Conservation (phyloP, 768 basidiomycete species). For the Lepiota venenata region DNA sequence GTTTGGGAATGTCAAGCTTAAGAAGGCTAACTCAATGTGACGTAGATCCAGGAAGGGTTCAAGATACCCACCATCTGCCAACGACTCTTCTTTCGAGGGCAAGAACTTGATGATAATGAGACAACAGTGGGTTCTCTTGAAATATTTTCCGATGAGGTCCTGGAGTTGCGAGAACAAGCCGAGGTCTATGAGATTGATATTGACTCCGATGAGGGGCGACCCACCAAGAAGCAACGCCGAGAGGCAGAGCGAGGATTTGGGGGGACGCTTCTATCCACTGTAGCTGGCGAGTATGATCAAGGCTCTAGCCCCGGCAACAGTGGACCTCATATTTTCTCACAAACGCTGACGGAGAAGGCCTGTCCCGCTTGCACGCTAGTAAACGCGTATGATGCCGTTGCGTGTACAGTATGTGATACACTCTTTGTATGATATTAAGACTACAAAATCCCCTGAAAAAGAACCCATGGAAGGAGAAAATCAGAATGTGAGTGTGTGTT, state of each 20-base stretch:
- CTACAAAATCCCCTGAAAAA: conserved; percentile 18
- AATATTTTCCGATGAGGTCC: conserved; percentile 50
- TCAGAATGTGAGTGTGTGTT: conserved; percentile 9
- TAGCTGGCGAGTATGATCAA: conserved; percentile 22
- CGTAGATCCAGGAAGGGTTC: conserved; percentile 58
- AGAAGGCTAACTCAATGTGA: background rate
- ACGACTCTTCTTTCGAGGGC: conserved; percentile 56
- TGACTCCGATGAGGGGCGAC: conserved; percentile 44
- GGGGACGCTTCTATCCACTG: conserved; percentile 62
- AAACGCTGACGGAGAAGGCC: conserved; percentile 28
- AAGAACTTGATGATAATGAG: conserved; percentile 63
- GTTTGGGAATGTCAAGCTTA: background rate
- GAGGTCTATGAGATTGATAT: conserved; percentile 56
- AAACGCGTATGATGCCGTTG: conserved; percentile 39
- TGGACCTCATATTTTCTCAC: conserved; percentile 15
- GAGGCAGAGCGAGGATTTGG: conserved; percentile 69
- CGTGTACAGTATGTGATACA: conserved; percentile 49
- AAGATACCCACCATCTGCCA: conserved; percentile 77
- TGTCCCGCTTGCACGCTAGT: conserved; percentile 59
- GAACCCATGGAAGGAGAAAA: conserved; percentile 15
- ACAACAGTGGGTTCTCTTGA: conserved; percentile 53
- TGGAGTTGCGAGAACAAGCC: conserved; percentile 63
- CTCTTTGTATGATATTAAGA: conserved; percentile 30
- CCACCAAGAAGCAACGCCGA: conserved; percentile 36
- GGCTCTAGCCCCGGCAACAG: conserved; percentile 23